Conservation (phyloP, 2,329 filamentous ascomycete species). For the Pseudohalonectria lignicola region DNA sequence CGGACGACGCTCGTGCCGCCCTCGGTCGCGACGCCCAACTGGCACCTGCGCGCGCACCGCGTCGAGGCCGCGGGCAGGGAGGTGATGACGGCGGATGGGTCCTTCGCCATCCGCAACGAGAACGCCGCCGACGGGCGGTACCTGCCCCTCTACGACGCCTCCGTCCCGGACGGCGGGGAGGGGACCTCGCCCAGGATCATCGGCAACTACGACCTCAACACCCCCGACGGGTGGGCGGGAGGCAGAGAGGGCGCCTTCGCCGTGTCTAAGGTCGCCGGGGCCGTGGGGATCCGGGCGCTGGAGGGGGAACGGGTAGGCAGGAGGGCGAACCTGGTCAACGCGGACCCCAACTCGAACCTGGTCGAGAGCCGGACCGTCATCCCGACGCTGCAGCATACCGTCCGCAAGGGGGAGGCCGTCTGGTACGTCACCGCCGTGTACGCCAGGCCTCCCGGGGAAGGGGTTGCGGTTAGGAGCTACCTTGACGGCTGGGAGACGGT, state of each 20-base stretch:
- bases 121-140: conserved; percentile 34
- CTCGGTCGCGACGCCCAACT: conserved; percentile 45
- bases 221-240: conserved; percentile 35
- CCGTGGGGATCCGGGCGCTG: conserved; percentile 43
- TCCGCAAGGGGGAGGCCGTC: conserved; percentile 42
- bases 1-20: conserved; percentile 57
- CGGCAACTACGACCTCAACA: conserved; percentile 47
- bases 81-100: conserved; percentile 62
- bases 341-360: conserved; percentile 71
- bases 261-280: conserved; percentile 44
- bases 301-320: conserved; percentile 31
- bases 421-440: conserved; percentile 66
- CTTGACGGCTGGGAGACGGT: conserved; percentile 48
- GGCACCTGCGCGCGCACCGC: conserved; percentile 57
- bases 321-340: conserved; percentile 56
- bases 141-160: conserved; percentile 35
- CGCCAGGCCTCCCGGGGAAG: conserved; percentile 49
- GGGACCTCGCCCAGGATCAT: conserved; percentile 45
- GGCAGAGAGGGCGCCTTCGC: conserved; percentile 43
- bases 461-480: conserved; percentile 40
- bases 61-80: conserved; percentile 48
- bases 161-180: conserved; percentile 23
- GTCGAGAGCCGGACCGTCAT: conserved; percentile 62
- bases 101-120: conserved; percentile 57
- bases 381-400: conserved; percentile 54